phyloP scores from a whole-genome alignment of 306 rosid genomes.

The Abrus precatorius region DNA sequence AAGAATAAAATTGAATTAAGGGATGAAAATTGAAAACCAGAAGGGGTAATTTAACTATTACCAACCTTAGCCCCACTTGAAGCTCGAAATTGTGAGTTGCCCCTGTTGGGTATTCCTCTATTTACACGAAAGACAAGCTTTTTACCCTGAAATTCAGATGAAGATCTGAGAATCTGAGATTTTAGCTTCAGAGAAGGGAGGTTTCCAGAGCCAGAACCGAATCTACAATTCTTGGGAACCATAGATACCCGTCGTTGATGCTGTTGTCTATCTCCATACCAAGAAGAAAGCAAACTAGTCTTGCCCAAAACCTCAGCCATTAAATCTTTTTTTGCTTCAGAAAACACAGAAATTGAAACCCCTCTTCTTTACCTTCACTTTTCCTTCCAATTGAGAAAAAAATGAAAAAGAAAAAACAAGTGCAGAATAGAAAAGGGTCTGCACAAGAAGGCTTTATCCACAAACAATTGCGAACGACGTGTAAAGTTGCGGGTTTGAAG shows the following conservation, averaged over 20 bases:
- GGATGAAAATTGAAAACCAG: not conserved
- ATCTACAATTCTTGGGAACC: slow-evolving; percentile 49
- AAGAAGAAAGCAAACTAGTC: slow-evolving; percentile 59
- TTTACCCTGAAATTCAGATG: slow-evolving; percentile 60
- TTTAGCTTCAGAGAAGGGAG: slow-evolving; percentile 58
- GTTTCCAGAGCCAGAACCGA: slow-evolving; percentile 33
- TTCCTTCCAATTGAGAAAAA: slow-evolving; percentile 17
- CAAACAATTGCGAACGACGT: slow-evolving; percentile 40
- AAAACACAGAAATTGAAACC: not conserved
- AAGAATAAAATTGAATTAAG: not conserved
- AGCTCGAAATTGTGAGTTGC: slow-evolving; percentile 46
- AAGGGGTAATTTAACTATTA: not conserved
- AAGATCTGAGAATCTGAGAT: slow-evolving; percentile 52
- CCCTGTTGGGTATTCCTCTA: slow-evolving; percentile 41
- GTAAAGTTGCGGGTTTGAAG: slow-evolving; percentile 31
- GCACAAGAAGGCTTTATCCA: slow-evolving; percentile 44
- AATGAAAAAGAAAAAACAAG: not conserved
- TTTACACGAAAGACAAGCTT: slow-evolving; percentile 47
- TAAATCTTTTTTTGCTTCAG: slow-evolving; percentile 6
- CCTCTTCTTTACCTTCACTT: not conserved
- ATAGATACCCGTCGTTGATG: slow-evolving; percentile 44
- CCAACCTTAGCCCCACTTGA: slow-evolving; percentile 63
- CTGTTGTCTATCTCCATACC: slow-evolving; percentile 33
- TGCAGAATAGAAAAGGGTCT: slow-evolving; percentile 14
- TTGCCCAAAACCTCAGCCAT: slow-evolving; percentile 71